Evolutionary conservation across 768 basidiomycete species (phyloP).

Genomic region (Amanita exitialis): DNA sequence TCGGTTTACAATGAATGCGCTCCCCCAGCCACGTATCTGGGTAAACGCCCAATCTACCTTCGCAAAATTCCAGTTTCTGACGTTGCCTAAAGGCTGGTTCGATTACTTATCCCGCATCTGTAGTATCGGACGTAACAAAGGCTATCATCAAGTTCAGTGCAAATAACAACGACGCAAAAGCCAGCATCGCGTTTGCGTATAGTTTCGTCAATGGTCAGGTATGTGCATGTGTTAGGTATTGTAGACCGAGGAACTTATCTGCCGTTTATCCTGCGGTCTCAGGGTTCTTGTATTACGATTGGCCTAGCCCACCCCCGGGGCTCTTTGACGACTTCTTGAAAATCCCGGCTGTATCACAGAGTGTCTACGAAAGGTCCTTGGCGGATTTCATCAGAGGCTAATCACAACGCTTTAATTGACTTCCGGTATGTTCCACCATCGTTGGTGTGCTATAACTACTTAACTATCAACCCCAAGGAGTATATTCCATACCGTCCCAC

Average conservation of each 20-base stretch:
- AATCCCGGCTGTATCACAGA: slow-evolving; percentile 22
- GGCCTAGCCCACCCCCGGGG: slow-evolving; percentile 16
- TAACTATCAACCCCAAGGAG: slow-evolving; percentile 8
- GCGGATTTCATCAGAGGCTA: slow-evolving; percentile 20
- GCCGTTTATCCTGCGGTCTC: slow-evolving; percentile 10
- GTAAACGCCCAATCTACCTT: not conserved
- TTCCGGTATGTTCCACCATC: slow-evolving; percentile 8
- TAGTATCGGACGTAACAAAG: slow-evolving; percentile 16
- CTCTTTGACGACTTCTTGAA: no score
- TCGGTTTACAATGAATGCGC: not conserved
- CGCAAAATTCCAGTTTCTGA: not conserved
- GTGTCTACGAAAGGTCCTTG: slow-evolving; percentile 24
- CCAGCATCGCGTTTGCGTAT: slow-evolving; percentile 36
- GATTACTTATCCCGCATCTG: slow-evolving; percentile 19
- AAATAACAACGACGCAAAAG: slow-evolving; percentile 23
- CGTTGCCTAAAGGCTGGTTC: slow-evolving; percentile 33
- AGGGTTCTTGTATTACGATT: slow-evolving; percentile 41
- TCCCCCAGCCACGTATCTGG: not conserved
- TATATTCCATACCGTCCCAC: slow-evolving; percentile 24
- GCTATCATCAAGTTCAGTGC: slow-evolving; percentile 31
- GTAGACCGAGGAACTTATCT: no score
- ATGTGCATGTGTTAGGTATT: no score
- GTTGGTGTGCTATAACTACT: no score
- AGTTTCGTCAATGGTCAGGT: slow-evolving; percentile 28
- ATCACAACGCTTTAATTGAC: slow-evolving; percentile 17